Evolutionary conservation across 2,329 filamentous ascomycete species (phyloP).

Genomic region (Annulohypoxylon truncatum): DNA sequence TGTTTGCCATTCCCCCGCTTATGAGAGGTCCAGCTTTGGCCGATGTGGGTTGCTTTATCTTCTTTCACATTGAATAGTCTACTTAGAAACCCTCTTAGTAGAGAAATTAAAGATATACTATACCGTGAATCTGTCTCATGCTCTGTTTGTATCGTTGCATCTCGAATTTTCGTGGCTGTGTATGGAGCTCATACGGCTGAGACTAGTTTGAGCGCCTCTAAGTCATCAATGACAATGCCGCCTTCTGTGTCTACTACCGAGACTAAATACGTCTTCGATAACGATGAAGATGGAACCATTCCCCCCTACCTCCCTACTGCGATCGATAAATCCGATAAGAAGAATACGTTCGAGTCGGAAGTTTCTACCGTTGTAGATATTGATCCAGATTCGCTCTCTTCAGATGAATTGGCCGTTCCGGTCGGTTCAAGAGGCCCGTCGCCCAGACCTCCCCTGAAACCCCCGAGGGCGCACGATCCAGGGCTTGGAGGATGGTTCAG

Average conservation of each 20-base stretch:
- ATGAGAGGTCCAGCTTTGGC: slow-evolving; percentile 11
- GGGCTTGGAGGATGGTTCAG: slow-evolving; percentile 26
- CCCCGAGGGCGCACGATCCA: background rate
- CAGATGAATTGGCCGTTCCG: slow-evolving; percentile 47
- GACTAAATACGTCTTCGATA: slow-evolving; percentile 15
- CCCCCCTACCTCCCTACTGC: slow-evolving; percentile 13
- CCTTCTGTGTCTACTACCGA: slow-evolving; percentile 8
- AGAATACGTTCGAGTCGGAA: slow-evolving; percentile 21
- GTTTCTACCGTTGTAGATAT: slow-evolving; percentile 26
- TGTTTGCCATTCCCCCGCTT: slow-evolving; percentile 26
- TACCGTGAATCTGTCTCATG: slow-evolving; percentile 1
- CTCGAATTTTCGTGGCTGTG: slow-evolving; percentile 2
- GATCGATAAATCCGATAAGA: slow-evolving; percentile 22
- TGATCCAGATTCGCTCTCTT: slow-evolving; percentile 52
- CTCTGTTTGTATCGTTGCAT: slow-evolving; percentile 6
- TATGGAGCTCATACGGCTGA: slow-evolving; percentile 8
- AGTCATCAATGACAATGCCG: slow-evolving; percentile 21
- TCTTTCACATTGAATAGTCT: background rate
- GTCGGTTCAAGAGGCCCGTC: slow-evolving; percentile 18
- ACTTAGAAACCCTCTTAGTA: background rate
- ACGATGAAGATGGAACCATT: slow-evolving; percentile 8
- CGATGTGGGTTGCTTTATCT: slow-evolving; percentile 5
- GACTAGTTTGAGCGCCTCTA: background rate
- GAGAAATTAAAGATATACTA: slow-evolving; percentile 7
- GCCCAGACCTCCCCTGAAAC: slow-evolving; percentile 21